A percentile compares a stretch with the other conserved stretches of the same genome.
phyloP scores from a whole-genome alignment of 192 early-diverging fungal genomes.

The Entophlyctis helioformis region DNA sequence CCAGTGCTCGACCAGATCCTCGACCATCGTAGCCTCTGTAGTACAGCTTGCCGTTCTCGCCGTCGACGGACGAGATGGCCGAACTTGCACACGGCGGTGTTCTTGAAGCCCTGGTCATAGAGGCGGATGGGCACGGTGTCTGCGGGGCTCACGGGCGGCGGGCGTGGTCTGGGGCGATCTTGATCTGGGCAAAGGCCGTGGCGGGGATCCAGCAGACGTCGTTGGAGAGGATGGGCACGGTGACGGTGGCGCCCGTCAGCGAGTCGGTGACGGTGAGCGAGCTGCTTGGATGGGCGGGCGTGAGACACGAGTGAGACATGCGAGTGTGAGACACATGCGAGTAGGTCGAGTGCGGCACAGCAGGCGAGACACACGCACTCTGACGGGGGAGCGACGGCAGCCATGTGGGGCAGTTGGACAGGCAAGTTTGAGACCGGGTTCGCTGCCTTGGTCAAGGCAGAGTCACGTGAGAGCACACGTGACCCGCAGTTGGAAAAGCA shows the following conservation, averaged over 20 bases:
- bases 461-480: no score
- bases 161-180: slow-evolving; percentile 21
- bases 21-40: slow-evolving; percentile 51
- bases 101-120: slow-evolving; percentile 36
- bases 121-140: slow-evolving; percentile 30
- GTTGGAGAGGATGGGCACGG: slow-evolving; percentile 17
- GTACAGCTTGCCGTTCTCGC: slow-evolving; percentile 18
- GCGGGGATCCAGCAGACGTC: slow-evolving; percentile 29
- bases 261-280: slow-evolving; percentile 24
- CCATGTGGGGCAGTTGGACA: no score
- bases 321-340: no score
- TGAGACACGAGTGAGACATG: no score
- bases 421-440: no score
- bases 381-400: no score
- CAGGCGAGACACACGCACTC: no score
- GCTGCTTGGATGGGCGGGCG: no score
- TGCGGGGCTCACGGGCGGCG: slow-evolving; percentile 11
- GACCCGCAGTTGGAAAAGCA: no score
- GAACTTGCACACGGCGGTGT: slow-evolving; percentile 37
- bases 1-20: slow-evolving; percentile 49
- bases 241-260: slow-evolving; percentile 8
- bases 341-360: no score
- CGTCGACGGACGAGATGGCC: slow-evolving; percentile 27
- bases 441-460: no score
- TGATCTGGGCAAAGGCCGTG: slow-evolving; percentile 26